A percentile compares a stretch with the other conserved stretches of the same genome.
Evolutionary conservation across 2,329 filamentous ascomycete species (phyloP).

Genomic region (Ophiostoma novo-ulmi): DNA sequence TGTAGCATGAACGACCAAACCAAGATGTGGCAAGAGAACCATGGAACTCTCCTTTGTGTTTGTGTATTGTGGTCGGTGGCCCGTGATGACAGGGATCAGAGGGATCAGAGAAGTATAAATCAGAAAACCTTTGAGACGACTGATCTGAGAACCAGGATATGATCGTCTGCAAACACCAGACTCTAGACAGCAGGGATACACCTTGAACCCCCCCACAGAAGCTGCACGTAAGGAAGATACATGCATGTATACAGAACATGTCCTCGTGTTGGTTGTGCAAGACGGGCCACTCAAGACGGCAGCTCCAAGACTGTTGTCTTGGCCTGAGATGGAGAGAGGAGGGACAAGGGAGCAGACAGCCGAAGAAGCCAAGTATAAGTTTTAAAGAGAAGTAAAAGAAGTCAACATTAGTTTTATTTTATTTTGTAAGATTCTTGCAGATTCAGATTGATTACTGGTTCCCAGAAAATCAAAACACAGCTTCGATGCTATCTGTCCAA

Average conservation of each 20-base stretch:
- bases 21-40: neutral
- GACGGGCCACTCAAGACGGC: neutral
- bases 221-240: constrained; percentile 8
- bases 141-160: neutral
- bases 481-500: neutral
- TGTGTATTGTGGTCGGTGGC: neutral
- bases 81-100: neutral
- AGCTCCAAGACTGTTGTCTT: neutral
- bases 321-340: neutral
- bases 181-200: neutral
- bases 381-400: neutral
- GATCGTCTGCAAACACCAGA: neutral
- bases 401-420: neutral
- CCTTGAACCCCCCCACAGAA: neutral
- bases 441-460: constrained; percentile 3
- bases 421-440: neutral
- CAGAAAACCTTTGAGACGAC: neutral
- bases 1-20: neutral
- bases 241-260: neutral
- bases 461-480: neutral
- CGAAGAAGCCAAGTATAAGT: neutral
- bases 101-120: neutral
- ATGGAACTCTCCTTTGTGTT: neutral
- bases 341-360: neutral
- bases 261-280: neutral